A percentile compares a stretch with the other conserved stretches of the same genome.
Evolutionary conservation across 495 filamentous ascomycete species (phyloP).

Genomic region (Collariella sp.): DNA sequence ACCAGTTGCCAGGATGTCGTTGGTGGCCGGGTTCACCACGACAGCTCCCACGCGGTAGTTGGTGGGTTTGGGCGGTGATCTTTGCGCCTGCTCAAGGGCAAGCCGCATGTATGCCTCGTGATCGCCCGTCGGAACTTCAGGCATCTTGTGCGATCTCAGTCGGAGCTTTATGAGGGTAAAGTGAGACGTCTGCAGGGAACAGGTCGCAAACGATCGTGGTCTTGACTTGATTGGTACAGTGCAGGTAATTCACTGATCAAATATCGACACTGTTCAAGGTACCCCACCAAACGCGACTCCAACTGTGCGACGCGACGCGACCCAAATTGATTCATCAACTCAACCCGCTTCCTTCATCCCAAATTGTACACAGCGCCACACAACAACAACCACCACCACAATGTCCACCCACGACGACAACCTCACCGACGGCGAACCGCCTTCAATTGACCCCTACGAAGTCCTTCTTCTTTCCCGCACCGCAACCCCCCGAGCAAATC

Average conservation of each 20-base stretch:
- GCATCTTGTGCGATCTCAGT: conserved; percentile 2
- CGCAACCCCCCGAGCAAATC: conserved; percentile 61
- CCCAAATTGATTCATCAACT: neutral
- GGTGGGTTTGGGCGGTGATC: conserved; percentile 74
- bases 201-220: too few relatives aligned
- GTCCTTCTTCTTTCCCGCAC: conserved; percentile 61
- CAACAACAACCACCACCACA: neutral
- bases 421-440: conserved; percentile 32
- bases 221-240: too few relatives aligned
- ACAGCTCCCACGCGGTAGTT: conserved; percentile 92
- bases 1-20: conserved; percentile 68
- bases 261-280: neutral
- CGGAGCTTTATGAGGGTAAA: neutral
- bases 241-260: neutral
- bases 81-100: conserved; percentile 62
- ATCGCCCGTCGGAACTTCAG: conserved; percentile 29
- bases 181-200: too few relatives aligned
- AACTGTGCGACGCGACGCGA: too few relatives aligned
- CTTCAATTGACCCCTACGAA: conserved; percentile 69
- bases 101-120: conserved; percentile 62
- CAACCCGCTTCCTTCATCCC: neutral
- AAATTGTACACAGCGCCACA: too few relatives aligned
- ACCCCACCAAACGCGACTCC: neutral
- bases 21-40: conserved; percentile 50
- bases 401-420: conserved; percentile 38